These are phyloP conservation scores for Fusarium phyllophilum DNA, from an alignment of 2,329 filamentous ascomycete species.

Conservation along the genomic window DNA sequence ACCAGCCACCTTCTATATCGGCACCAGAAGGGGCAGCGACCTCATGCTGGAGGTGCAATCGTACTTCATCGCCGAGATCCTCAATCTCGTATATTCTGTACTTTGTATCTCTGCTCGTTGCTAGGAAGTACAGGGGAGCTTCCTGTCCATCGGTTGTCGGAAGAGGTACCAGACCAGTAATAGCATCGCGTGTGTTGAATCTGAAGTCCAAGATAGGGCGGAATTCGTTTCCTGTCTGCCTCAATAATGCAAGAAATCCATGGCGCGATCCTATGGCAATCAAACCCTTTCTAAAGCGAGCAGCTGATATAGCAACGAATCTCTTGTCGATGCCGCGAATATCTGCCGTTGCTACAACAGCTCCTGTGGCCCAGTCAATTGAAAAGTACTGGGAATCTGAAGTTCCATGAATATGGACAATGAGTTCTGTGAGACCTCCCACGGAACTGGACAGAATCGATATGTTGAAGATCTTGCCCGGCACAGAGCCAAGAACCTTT, in stretches of 20 bases:
- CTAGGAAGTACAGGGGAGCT: constrained; percentile 64
- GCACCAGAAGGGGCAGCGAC: constrained; percentile 76
- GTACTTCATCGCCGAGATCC: constrained; percentile 22
- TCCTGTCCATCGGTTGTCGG: constrained; percentile 39
- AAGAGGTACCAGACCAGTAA: constrained; percentile 72
- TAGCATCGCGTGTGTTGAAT: constrained; percentile 65
- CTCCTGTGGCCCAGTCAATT: constrained; percentile 48
- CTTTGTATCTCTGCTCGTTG: constrained; percentile 80
- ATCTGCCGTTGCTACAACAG: constrained; percentile 43
- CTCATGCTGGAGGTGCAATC: constrained; percentile 69
- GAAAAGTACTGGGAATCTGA: constrained; percentile 56
- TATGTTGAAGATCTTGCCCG: constrained; percentile 63
- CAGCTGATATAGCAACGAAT: constrained; percentile 61
- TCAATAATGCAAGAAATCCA: constrained; percentile 57
- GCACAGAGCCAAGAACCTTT: constrained; percentile 51
- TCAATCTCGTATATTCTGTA: constrained; percentile 71
- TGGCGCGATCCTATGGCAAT: constrained; percentile 63
- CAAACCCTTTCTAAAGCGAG: constrained; percentile 53
- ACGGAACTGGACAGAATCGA: constrained; percentile 50
- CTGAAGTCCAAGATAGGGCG: constrained; percentile 49
- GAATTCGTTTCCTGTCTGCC: constrained; percentile 41
- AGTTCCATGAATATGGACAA: constrained; percentile 60
- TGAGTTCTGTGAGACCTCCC: constrained; percentile 45
- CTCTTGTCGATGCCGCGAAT: constrained; percentile 56
- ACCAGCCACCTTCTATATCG: constrained; percentile 78